Evolutionary conservation across 1,139 yeast genomes (phyloP).

Genomic region (Yamadazyma pseudoaaseri): DNA sequence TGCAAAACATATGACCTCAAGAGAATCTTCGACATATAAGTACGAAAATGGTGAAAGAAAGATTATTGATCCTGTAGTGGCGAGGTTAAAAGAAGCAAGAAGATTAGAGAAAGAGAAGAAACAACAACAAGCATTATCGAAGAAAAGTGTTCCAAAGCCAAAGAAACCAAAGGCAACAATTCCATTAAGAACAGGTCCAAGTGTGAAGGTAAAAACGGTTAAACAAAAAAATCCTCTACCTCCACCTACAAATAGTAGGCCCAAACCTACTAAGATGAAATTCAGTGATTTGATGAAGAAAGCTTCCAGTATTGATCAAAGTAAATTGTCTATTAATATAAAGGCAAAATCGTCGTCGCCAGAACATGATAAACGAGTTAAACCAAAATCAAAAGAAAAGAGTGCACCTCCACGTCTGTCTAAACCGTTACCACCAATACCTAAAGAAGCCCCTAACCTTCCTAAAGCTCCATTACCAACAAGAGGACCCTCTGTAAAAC

Average conservation of each 20-base stretch:
- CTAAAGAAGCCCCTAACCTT: background rate
- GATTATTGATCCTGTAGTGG: slow-evolving; percentile 52
- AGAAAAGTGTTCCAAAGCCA: slow-evolving; percentile 31
- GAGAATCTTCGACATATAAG: slow-evolving; percentile 9
- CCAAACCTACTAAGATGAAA: slow-evolving; percentile 46
- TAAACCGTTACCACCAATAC: background rate
- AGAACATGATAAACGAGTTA: slow-evolving; percentile 13
- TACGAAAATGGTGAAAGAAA: slow-evolving; percentile 14
- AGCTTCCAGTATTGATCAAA: slow-evolving; percentile 56
- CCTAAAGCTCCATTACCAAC: slow-evolving; percentile 24
- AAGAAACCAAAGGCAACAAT: slow-evolving; percentile 15
- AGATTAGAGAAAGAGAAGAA: slow-evolving; percentile 52
- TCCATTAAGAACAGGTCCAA: slow-evolving; percentile 12
- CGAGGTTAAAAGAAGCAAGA: slow-evolving; percentile 63
- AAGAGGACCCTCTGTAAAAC: slow-evolving; percentile 18
- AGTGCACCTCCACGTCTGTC: background rate
- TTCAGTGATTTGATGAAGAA: slow-evolving; percentile 70
- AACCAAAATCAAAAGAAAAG: background rate
- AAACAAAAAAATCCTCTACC: slow-evolving; percentile 3
- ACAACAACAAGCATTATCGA: slow-evolving; percentile 29
- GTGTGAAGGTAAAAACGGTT: slow-evolving; percentile 2
- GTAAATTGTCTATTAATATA: slow-evolving; percentile 37
- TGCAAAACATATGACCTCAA: background rate
- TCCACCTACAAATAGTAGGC: slow-evolving; percentile 7
- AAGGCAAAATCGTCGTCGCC: slow-evolving; percentile 34